Conservation (phyloP, 805 yeast species). For the Metschnikowia shivogae region DNA sequence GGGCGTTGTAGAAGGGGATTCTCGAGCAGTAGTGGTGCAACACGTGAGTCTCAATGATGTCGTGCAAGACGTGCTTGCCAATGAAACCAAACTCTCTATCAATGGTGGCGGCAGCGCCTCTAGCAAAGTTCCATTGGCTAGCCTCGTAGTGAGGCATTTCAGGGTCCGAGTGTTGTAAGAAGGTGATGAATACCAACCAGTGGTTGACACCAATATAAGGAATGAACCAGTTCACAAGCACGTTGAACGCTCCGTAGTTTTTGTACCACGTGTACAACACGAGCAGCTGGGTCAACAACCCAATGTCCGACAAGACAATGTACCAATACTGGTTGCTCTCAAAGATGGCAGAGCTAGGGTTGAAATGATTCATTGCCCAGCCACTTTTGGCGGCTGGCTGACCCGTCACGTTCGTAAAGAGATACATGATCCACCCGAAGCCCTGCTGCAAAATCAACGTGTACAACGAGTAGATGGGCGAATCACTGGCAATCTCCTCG, state of each 20-base stretch:
- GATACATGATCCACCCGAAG: conserved; percentile 72
- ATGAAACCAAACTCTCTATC: conserved; percentile 80
- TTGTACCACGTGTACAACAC: conserved; percentile 58
- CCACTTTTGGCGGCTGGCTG: conserved; percentile 49
- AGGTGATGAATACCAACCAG: conserved; percentile 87
- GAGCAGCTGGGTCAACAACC: conserved; percentile 50
- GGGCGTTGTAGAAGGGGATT: conserved; percentile 85
- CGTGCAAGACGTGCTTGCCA: conserved; percentile 78
- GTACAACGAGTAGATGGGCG: conserved; percentile 63
- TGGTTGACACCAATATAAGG: conserved; percentile 83
- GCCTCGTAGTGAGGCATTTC: conserved; percentile 76
- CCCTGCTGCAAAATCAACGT: conserved; percentile 62
- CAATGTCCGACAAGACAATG: conserved; percentile 69
- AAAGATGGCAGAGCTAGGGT: conserved; percentile 69
- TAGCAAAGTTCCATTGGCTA: conserved; percentile 75
- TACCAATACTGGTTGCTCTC: conserved; percentile 70
- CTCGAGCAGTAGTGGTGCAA: conserved; percentile 80
- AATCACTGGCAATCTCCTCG: conserved; percentile 63
- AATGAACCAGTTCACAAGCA: conserved; percentile 64
- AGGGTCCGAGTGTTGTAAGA: conserved; percentile 78
- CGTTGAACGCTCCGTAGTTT: conserved; percentile 58
- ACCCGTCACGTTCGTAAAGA: conserved; percentile 71
- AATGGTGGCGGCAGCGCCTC: conserved; percentile 88
- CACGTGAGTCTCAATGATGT: conserved; percentile 87
- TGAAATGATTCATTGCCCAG: conserved; percentile 61